Base-by-base conservation (phyloP, 352 stramenopile genomes). In the Globisporangium cylindrosporum region DNA sequence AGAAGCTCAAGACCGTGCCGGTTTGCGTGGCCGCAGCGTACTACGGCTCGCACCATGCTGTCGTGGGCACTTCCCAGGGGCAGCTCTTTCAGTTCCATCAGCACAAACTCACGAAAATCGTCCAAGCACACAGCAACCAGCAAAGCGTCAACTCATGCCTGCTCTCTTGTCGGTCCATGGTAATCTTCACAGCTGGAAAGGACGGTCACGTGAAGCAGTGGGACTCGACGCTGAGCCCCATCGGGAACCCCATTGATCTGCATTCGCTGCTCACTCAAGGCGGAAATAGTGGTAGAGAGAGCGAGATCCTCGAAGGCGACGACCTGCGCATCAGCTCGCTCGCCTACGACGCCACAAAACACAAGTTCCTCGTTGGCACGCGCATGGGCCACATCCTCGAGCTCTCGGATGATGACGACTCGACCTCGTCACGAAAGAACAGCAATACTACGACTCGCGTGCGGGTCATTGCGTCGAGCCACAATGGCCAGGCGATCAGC, bases 151-250 rank as follows among this genome's bases (percentile, higher is more conserved):
- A 88, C 38, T 73, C 85, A 0, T 82, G 76, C 57, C 14, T 84
- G 34, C 60, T 91, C 0, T 85, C 82, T 0, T 94, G 78, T 58
- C 77, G 82, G 34, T 88, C 84, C 0, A 91, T 91, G 84, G 73
- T 93, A 7, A 68, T 95, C n/a, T 92, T 93, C 64, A 90, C 88
- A 0, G 79, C 81, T 10, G 83, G 83, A 0, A 93, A 92, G 62
- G 86, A 93, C 57, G 88, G 86, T 0, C 75, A 88, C 12, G 73
- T 93, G 38, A 88, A 88, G 66, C 86, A 93, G 77, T 95, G 86
- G 86, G 86, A 95, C 65, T 89, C 83, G 27, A 93, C 85, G 0
- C 69, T 93, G 9, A 75, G 75, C 10, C 77, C 87, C 0, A 91
- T 95, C n/a, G 87, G 87, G 14, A 79, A 90, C 38, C 59, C 80